Evolutionary conservation across 2,329 filamentous ascomycete genomes (phyloP).

Genomic region (Bertia moriformis): DNA sequence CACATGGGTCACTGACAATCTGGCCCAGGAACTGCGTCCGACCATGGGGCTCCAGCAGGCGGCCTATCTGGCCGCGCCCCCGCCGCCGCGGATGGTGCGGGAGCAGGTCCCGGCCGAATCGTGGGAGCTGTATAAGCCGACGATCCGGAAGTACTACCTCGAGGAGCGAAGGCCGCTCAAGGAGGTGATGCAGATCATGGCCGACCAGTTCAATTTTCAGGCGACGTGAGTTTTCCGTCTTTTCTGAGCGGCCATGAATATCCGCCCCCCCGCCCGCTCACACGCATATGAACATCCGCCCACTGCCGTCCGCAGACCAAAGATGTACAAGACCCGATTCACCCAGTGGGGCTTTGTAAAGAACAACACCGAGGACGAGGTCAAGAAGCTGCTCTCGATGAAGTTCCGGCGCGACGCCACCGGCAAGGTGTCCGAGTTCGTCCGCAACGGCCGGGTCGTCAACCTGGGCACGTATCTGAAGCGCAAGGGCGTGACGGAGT

Average conservation of each 20-base stretch:
- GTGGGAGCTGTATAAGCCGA: background rate
- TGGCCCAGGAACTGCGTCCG: too few relatives aligned
- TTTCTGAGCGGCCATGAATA: too few relatives aligned
- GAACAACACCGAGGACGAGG: conserved; percentile 37
- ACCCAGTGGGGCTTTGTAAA: conserved; percentile 39
- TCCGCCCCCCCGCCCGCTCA: background rate
- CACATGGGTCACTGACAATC: too few relatives aligned
- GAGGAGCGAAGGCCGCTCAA: background rate
- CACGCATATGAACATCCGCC: background rate
- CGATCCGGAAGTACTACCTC: background rate
- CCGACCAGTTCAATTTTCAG: conserved; percentile 29
- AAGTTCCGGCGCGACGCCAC: conserved; percentile 36
- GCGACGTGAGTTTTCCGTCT: conserved; percentile 24
- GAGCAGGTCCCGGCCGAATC: background rate
- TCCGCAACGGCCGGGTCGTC: conserved; percentile 34
- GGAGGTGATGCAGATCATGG: conserved; percentile 15
- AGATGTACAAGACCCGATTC: conserved; percentile 41
- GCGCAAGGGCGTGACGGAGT: conserved; percentile 35
- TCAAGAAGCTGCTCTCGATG: conserved; percentile 31
- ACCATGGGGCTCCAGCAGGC: too few relatives aligned
- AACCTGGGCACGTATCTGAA: conserved; percentile 35
- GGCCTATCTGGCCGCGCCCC: too few relatives aligned
- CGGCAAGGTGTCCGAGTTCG: conserved; percentile 35
- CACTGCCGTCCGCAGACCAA: conserved; percentile 15
- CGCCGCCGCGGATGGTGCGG: background rate